Evolutionary conservation across 139 green algal species (phyloP).

Genomic region (Gonium pectorale): DNA sequence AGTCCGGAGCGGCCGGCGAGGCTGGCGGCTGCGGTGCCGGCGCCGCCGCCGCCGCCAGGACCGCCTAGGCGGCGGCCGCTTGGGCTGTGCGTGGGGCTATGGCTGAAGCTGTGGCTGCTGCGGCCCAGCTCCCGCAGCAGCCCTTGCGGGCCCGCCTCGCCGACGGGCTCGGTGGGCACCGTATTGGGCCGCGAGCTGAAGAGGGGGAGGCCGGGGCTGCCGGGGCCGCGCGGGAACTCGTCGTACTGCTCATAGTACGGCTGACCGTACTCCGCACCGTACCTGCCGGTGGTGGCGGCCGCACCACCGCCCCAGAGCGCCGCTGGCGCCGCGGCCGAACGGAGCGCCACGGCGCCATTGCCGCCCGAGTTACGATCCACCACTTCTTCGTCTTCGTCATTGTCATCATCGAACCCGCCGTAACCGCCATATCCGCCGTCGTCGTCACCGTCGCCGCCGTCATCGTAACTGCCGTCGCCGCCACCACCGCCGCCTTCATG

Average conservation of each 20-base stretch:
- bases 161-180: background rate
- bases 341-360: no score
- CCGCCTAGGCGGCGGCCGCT: no score
- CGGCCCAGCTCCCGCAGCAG: background rate
- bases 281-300: no score
- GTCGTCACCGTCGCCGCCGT: background rate
- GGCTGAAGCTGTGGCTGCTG: background rate
- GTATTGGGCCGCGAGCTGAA: conserved; percentile 28
- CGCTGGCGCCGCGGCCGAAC: no score
- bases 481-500: background rate
- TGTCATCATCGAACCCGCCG: background rate
- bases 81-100: conserved; percentile 9
- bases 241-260: background rate
- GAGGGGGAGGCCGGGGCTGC: conserved; percentile 16
- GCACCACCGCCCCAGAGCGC: no score
- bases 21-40: background rate
- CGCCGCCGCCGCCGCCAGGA: no score
- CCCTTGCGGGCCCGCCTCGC: background rate
- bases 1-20: background rate
- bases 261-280: no score
- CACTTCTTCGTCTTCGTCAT: no score
- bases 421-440: background rate
- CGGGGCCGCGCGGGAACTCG: conserved; percentile 12
- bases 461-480: background rate
- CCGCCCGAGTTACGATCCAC: no score